These are phyloP conservation scores for Priceomyces melissophilus DNA, from an alignment of 805 yeast genomes.

Conservation along the genomic window DNA sequence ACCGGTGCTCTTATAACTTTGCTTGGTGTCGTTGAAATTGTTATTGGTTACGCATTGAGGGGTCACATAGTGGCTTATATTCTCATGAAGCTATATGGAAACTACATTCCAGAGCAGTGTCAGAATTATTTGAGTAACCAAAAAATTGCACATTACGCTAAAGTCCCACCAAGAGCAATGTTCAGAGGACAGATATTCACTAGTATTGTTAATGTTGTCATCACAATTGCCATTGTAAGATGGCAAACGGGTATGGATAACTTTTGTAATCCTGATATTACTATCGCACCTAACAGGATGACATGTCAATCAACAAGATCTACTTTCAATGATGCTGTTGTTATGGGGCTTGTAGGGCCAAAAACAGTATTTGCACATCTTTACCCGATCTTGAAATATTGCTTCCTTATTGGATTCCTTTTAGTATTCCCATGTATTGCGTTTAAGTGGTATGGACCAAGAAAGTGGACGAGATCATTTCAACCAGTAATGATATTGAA, in stretches of 20 bases:
- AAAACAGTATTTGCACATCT: conserved; percentile 34
- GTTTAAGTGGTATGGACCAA: conserved; percentile 35
- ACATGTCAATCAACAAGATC: conserved; percentile 42
- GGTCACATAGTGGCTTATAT: conserved; percentile 20
- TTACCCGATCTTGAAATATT: conserved; percentile 44
- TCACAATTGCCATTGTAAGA: conserved; percentile 38
- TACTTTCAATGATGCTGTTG: conserved; percentile 41
- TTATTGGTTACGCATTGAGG: conserved; percentile 35
- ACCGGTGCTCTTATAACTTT: conserved; percentile 37
- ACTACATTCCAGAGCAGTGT: conserved; percentile 28
- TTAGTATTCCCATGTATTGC: conserved; percentile 22
- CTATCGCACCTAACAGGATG: conserved; percentile 13
- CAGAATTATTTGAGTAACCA: conserved; percentile 26
- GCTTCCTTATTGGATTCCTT: conserved; percentile 49
- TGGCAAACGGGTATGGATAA: conserved; percentile 36
- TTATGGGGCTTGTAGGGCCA: conserved; percentile 41
- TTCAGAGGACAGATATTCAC: conserved; percentile 32
- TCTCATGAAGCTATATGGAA: conserved; percentile 20
- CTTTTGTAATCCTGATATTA: conserved; percentile 23
- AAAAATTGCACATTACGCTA: conserved; percentile 34
- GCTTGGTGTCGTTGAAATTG: conserved; percentile 42
- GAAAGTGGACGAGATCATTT: conserved; percentile 40
- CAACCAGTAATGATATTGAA: conserved; percentile 31
- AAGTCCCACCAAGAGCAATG: conserved; percentile 37
- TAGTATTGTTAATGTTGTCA: conserved; percentile 40